Evolutionary conservation across 192 early-diverging fungal genomes (phyloP).

Genomic region (Thamnidium elegans): DNA sequence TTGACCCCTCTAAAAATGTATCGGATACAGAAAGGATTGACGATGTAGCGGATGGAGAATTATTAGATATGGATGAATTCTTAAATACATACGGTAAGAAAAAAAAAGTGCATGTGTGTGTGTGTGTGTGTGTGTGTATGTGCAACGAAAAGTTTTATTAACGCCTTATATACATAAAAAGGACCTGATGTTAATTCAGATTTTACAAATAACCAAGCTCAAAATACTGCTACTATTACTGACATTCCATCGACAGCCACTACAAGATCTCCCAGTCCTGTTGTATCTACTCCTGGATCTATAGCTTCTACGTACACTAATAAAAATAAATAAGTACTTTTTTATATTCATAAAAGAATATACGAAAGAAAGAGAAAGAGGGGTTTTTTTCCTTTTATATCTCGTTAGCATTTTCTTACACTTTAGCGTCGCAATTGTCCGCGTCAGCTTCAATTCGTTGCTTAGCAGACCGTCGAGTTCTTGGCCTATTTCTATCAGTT

Average conservation of each 20-base stretch:
- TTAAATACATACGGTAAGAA: conserved; percentile 29
- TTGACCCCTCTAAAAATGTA: conserved; percentile 14
- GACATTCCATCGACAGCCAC: not conserved
- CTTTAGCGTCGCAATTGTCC: no score
- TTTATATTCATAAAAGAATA: no score
- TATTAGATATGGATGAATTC: conserved; percentile 36
- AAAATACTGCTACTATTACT: not conserved
- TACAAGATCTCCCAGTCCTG: conserved; percentile 4
- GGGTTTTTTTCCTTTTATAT: no score
- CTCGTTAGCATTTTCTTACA: no score
- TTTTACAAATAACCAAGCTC: no score
- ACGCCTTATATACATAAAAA: not conserved
- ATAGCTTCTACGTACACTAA: no score
- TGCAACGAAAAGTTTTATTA: no score
- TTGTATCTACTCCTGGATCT: conserved; percentile 3
- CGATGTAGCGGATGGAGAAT: conserved; percentile 14
- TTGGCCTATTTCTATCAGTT: no score
- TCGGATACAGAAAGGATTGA: not conserved
- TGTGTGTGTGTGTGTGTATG: not conserved
- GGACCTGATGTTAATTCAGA: not conserved
- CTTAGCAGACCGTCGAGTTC: no score
- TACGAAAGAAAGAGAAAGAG: no score
- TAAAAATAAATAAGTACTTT: no score
- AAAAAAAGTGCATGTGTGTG: not conserved
- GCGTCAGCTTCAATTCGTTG: no score